Evolutionary conservation across 2,329 filamentous ascomycete species (phyloP).

Genomic region (Aspergillus spinulosporus): DNA sequence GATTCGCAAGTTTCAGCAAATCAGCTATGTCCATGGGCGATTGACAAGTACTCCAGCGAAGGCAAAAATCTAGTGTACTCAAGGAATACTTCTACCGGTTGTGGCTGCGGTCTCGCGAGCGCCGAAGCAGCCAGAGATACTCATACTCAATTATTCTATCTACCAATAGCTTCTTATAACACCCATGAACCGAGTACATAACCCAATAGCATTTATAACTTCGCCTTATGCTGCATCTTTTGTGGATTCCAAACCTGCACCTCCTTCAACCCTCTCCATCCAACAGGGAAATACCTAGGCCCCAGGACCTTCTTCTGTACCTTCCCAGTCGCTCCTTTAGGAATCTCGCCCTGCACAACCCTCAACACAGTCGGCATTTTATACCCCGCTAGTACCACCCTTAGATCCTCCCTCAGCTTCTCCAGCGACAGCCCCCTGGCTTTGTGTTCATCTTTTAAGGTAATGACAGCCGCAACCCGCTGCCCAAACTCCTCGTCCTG

Average conservation of each 20-base stretch:
- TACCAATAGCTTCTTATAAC: no score
- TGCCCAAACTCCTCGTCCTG: slow-evolving; percentile 56
- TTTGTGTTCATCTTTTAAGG: slow-evolving; percentile 26
- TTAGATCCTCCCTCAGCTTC: slow-evolving; percentile 39
- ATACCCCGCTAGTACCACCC: slow-evolving; percentile 67
- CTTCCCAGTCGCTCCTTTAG: slow-evolving; percentile 78
- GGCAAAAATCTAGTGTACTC: slow-evolving; percentile 8
- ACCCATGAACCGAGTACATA: no score
- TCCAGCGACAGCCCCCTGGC: slow-evolving; percentile 30
- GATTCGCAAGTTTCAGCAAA: slow-evolving; percentile 50
- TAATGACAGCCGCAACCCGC: slow-evolving; percentile 52
- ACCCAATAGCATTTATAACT: neutral
- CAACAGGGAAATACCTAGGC: slow-evolving; percentile 36
- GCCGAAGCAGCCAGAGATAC: no score
- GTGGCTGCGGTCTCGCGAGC: no score
- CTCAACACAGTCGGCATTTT: slow-evolving; percentile 89
- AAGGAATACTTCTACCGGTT: no score
- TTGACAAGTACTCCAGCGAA: slow-evolving; percentile 7
- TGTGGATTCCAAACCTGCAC: slow-evolving; percentile 26
- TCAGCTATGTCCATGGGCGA: slow-evolving; percentile 55
- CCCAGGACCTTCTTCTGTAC: slow-evolving; percentile 42
- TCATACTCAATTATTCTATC: no score
- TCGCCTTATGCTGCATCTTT: neutral
- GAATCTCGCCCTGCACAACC: slow-evolving; percentile 61
- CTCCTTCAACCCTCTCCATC: slow-evolving; percentile 27